phyloP scores from a whole-genome alignment of 2,329 filamentous ascomycete genomes.

The Pestalotiopsis sp. region DNA sequence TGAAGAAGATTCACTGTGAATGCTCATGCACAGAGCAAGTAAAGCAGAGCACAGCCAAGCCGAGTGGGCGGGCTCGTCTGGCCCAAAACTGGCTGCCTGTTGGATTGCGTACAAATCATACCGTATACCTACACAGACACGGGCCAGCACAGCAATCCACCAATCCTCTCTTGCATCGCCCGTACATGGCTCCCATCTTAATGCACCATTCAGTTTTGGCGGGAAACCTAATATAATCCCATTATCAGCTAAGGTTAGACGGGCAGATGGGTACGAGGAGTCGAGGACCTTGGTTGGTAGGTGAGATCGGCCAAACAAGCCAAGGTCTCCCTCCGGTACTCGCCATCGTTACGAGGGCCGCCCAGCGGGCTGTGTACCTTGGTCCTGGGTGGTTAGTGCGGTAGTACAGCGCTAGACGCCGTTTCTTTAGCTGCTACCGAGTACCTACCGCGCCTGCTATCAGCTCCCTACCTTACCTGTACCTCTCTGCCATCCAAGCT shows the following conservation, averaged over 20 bases:
- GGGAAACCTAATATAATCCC: conserved; percentile 6
- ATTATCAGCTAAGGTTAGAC: neutral
- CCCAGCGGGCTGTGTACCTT: neutral
- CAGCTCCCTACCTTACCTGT: neutral
- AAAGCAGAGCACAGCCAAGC: neutral
- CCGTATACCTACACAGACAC: neutral
- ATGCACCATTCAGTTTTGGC: conserved; percentile 9
- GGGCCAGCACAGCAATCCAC: neutral
- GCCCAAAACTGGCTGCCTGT: neutral
- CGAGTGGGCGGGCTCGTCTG: neutral
- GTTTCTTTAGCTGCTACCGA: neutral
- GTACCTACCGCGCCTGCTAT: neutral
- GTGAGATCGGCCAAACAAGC: neutral
- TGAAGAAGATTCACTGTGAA: neutral
- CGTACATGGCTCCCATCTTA: neutral
- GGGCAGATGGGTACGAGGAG: too few relatives aligned
- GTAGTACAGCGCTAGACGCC: neutral
- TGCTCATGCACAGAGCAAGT: neutral
- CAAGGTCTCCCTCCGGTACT: neutral
- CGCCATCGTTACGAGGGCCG: neutral
- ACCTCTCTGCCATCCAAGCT: neutral
- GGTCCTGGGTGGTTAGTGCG: neutral
- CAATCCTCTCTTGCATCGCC: neutral
- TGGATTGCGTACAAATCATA: neutral
- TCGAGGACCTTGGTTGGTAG: too few relatives aligned